These are phyloP conservation scores for Penicillium flavigenum DNA, from an alignment of 495 filamentous ascomycete genomes.

Conservation along the genomic window DNA sequence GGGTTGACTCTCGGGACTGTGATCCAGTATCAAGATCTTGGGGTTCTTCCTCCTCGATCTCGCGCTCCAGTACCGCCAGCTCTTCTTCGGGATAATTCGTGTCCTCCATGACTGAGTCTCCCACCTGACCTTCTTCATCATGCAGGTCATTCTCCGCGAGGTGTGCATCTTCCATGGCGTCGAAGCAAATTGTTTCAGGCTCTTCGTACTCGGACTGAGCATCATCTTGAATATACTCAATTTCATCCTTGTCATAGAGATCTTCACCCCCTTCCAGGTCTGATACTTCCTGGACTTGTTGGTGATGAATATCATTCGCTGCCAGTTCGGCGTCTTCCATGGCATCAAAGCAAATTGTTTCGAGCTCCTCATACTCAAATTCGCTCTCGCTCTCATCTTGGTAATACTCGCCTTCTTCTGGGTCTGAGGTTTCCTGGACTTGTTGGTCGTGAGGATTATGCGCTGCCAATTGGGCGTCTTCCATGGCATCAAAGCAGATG, in stretches of 20 bases:
- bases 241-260: conserved; percentile 16
- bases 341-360: conserved; percentile 25
- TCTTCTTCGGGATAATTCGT: conserved; percentile 7
- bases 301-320: conserved; percentile 5
- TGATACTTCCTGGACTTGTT: conserved; percentile 2
- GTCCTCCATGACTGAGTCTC: conserved; percentile 8
- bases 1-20: neutral
- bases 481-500: conserved; percentile 26
- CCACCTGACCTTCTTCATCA: neutral
- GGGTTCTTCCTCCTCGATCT: conserved; percentile 8
- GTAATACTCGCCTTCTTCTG: neutral
- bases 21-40: neutral
- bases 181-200: conserved; percentile 27
- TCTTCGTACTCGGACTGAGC: conserved; percentile 29
- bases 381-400: conserved; percentile 19
- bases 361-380: conserved; percentile 25
- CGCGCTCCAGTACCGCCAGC: neutral
- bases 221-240: no score
- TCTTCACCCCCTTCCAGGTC: neutral
- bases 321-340: conserved; percentile 23
- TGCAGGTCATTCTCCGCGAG: conserved; percentile 10
- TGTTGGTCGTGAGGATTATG: conserved; percentile 8
- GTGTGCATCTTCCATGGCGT: conserved; percentile 26
- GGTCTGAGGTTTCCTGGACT: neutral
- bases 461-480: conserved; percentile 17